phyloP scores from a whole-genome alignment of 306 rosid genomes.

The Pyrus bretschneideri region DNA sequence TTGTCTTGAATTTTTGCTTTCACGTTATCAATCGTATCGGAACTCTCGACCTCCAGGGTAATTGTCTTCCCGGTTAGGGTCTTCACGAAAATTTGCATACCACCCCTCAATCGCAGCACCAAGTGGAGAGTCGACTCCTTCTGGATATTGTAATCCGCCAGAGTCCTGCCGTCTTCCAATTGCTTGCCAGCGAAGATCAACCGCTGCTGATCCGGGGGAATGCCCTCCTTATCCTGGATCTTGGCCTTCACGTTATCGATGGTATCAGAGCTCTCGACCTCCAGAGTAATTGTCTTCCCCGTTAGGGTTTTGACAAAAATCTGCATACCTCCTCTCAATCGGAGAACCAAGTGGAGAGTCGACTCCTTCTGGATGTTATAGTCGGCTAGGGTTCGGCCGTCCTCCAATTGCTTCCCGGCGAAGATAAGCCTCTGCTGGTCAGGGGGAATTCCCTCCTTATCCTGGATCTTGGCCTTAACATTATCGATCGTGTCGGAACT shows the following conservation, averaged over 20 bases:
- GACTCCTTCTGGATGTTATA: constrained; percentile 45
- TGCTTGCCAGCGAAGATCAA: constrained; percentile 41
- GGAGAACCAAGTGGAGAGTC: constrained; percentile 26
- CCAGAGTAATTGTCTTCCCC: constrained; percentile 35
- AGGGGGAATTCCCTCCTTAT: constrained; percentile 31
- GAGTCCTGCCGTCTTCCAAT: constrained; percentile 34
- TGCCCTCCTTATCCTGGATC: constrained; percentile 45
- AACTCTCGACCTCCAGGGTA: constrained; percentile 33
- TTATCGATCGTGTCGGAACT: constrained; percentile 43
- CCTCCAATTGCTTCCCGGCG: constrained; percentile 36
- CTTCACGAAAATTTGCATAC: constrained; percentile 39
- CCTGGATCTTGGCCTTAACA: constrained; percentile 46
- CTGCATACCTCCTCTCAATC: constrained; percentile 35
- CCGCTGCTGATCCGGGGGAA: constrained; percentile 40
- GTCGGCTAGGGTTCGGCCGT: constrained; percentile 31
- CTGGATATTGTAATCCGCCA: constrained; percentile 41
- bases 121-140: constrained; percentile 33
- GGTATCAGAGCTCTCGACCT: constrained; percentile 40
- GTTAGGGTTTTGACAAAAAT: constrained; percentile 39
- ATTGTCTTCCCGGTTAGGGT: constrained; percentile 37
- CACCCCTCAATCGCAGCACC: constrained; percentile 33
- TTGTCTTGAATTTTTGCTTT: constrained; percentile 38
- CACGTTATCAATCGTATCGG: constrained; percentile 29
- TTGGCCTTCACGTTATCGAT: constrained; percentile 41
- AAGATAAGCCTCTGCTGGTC: constrained; percentile 38